A percentile compares a stretch with the other conserved stretches of the same genome.
These are phyloP conservation scores for Lipomyces orientalis DNA, from an alignment of 805 yeast species.

Conservation along the genomic window DNA sequence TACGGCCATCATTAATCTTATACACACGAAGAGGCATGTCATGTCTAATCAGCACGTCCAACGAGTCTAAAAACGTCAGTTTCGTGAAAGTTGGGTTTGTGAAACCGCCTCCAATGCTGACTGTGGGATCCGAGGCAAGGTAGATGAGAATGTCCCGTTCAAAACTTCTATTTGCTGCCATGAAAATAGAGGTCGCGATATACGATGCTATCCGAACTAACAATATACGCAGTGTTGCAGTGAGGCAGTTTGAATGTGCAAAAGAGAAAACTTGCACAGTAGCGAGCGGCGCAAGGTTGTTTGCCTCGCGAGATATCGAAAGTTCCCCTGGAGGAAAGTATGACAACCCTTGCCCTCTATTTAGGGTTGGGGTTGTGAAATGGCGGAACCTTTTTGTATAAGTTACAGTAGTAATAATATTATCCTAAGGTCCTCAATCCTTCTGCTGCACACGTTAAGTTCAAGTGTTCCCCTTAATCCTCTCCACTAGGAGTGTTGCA, in stretches of 20 bases:
- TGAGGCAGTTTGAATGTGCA: constrained; percentile 1
- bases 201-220: constrained; percentile 3
- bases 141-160: constrained; percentile 4
- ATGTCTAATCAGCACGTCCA: constrained; percentile 4
- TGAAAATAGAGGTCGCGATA: background rate
- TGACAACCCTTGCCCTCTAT: no score
- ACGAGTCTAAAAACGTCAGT: constrained; percentile 2
- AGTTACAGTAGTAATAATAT: no score
- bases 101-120: constrained; percentile 4
- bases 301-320: no score
- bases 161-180: constrained; percentile 7
- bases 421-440: no score
- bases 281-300: background rate
- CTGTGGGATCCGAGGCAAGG: constrained; percentile 7
- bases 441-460: no score
- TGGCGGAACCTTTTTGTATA: no score
- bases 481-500: no score
- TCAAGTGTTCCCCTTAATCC: no score
- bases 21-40: constrained; percentile 1
- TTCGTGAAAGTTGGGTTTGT: constrained; percentile 5
- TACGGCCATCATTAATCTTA: constrained; percentile 7
- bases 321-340: no score
- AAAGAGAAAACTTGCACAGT: constrained; percentile 1
- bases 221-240: constrained; percentile 3
- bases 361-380: no score